A percentile compares a stretch with the other conserved stretches of the same genome.
These are phyloP conservation scores for Botrytis paeoniae DNA, from an alignment of 2,329 filamentous ascomycete species.

Conservation along the genomic window DNA sequence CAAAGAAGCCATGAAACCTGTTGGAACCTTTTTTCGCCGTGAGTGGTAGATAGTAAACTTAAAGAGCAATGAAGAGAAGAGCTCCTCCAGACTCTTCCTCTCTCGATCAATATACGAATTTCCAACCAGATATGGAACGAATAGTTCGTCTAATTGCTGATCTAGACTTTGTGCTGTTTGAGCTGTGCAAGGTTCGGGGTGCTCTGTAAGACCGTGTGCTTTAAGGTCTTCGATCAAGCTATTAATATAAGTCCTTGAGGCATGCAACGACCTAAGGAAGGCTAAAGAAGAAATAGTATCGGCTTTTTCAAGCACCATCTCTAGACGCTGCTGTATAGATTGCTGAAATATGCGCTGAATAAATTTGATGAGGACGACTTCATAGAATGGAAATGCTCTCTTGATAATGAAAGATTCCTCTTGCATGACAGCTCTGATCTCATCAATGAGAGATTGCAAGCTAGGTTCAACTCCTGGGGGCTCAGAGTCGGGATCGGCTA, in stretches of 20 bases:
- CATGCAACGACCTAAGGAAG: constrained; percentile 86
- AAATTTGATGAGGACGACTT: constrained; percentile 89
- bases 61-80: constrained; percentile 89
- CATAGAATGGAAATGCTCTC: constrained; percentile 91
- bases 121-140: constrained; percentile 66
- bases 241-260: constrained; percentile 85
- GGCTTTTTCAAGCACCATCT: constrained; percentile 94
- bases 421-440: constrained; percentile 92
- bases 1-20: constrained; percentile 88
- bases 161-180: constrained; percentile 76
- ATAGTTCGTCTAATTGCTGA: constrained; percentile 74
- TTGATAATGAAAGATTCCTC: constrained; percentile 98
- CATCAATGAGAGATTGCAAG: constrained; percentile 86
- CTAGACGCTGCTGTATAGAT: constrained; percentile 91
- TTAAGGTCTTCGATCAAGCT: constrained; percentile 89
- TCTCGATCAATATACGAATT: constrained; percentile 70
- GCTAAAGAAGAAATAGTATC: constrained; percentile 87
- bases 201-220: constrained; percentile 87
- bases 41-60: constrained; percentile 97
- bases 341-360: constrained; percentile 96
- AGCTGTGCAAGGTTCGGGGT: constrained; percentile 85
- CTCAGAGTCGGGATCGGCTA: constrained; percentile 92
- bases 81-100: constrained; percentile 67
- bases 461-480: constrained; percentile 89
- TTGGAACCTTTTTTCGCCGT: constrained; percentile 79